Evolutionary conservation across 2,329 filamentous ascomycete genomes (phyloP).

Genomic region (Fusarium aywerte): DNA sequence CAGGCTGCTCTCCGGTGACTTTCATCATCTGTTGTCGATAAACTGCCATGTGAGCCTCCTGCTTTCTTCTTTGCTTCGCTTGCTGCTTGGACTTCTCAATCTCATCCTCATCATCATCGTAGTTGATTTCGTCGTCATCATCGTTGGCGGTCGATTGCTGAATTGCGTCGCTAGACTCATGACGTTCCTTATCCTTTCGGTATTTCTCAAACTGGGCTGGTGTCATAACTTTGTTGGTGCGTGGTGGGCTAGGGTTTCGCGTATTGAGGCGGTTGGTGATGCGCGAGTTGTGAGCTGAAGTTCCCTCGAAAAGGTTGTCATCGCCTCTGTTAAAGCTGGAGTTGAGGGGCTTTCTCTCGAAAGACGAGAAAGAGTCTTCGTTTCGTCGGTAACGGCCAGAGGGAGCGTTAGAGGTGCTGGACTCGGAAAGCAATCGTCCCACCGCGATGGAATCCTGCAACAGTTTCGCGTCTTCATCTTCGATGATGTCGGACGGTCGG

Average conservation of each 20-base stretch:
- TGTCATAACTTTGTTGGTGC: slow-evolving; percentile 87
- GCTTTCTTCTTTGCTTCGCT: slow-evolving; percentile 82
- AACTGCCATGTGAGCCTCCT: slow-evolving; percentile 88
- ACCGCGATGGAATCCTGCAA: slow-evolving; percentile 64
- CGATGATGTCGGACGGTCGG: slow-evolving; percentile 53
- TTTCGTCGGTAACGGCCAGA: slow-evolving; percentile 53
- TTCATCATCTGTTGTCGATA: slow-evolving; percentile 98
- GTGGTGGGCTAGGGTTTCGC: slow-evolving; percentile 54
- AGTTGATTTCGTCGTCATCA: slow-evolving; percentile 72
- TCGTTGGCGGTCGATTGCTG: slow-evolving; percentile 62
- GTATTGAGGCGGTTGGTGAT: slow-evolving; percentile 51
- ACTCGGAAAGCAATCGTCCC: slow-evolving; percentile 57
- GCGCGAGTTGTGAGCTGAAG: slow-evolving; percentile 52
- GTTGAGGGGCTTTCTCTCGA: slow-evolving; percentile 44
- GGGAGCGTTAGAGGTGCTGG: slow-evolving; percentile 28
- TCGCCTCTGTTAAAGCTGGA: slow-evolving; percentile 58
- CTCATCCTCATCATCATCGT: slow-evolving; percentile 83
- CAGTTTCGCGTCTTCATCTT: slow-evolving; percentile 65
- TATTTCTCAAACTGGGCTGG: slow-evolving; percentile 87
- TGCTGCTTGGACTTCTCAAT: slow-evolving; percentile 77
- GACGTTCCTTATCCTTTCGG: slow-evolving; percentile 76
- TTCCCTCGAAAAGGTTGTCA: slow-evolving; percentile 67
- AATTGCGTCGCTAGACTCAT: slow-evolving; percentile 57
- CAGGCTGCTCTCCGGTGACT: slow-evolving; percentile 76
- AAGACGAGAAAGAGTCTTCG: slow-evolving; percentile 54